phyloP scores from a whole-genome alignment of 2,329 filamentous ascomycete genomes.

The Ilyonectria destructans region DNA sequence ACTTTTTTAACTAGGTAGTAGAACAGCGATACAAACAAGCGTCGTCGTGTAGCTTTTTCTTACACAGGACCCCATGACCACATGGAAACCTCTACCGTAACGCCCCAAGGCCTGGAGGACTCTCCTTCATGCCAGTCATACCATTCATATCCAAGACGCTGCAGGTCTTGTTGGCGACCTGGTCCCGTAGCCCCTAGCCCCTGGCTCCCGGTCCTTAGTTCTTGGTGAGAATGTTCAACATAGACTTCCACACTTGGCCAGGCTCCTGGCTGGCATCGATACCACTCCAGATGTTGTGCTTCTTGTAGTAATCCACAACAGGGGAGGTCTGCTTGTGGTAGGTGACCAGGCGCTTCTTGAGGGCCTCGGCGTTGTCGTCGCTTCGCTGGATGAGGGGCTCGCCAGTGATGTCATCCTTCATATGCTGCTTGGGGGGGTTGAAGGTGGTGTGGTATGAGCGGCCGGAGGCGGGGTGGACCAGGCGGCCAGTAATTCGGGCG shows the following conservation, averaged over 20 bases:
- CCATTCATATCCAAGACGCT: constrained; percentile 49
- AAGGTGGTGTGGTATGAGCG: constrained; percentile 99
- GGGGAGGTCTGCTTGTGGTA: constrained; percentile 96
- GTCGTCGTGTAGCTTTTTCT: constrained; percentile 48
- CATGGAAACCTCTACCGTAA: constrained; percentile 49
- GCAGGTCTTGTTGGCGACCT: constrained; percentile 20
- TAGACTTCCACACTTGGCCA: constrained; percentile 93
- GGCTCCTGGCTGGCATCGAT: constrained; percentile 98
- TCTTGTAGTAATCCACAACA: constrained; percentile 96
- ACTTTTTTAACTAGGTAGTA: constrained; percentile 41
- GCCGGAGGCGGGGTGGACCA: constrained; percentile 95
- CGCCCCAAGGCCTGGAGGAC: constrained; percentile 47
- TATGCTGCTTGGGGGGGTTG: constrained; percentile 94
- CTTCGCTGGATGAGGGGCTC: constrained; percentile 97
- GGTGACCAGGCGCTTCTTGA: constrained; percentile 94
- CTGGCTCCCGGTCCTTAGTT: constrained; percentile 3
- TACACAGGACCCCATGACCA: constrained; percentile 48
- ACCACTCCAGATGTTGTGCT: constrained; percentile 96
- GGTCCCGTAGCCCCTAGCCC: constrained; percentile 10
- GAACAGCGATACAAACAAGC: constrained; percentile 50
- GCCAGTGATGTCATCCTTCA: constrained; percentile 97
- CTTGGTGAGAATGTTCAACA: constrained; percentile 85
- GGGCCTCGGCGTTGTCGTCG: constrained; percentile 95
- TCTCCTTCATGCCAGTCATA: constrained; percentile 42
- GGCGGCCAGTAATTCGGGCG: constrained; percentile 94